phyloP scores from a whole-genome alignment of 306 rosid species.

The Malus sieversii region DNA sequence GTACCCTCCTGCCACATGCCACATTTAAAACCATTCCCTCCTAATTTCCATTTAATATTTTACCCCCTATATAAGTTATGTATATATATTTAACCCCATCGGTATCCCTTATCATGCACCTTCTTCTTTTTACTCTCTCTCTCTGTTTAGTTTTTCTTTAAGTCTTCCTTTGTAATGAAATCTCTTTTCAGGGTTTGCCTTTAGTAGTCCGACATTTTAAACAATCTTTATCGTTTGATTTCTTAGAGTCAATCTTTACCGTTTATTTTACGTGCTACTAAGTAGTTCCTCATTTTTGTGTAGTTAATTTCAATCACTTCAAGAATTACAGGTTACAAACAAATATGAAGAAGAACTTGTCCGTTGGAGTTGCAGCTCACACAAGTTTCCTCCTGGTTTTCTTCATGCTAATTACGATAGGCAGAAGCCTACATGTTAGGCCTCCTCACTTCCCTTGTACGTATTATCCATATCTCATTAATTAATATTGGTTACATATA shows the following conservation, averaged over 20 bases:
- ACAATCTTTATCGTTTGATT: too few species aligned
- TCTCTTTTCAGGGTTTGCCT: background rate
- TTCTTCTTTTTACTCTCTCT: background rate
- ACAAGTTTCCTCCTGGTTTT: constrained; percentile 30
- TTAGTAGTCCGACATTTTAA: background rate
- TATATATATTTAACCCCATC: background rate
- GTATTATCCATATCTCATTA: background rate
- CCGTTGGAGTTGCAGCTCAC: constrained; percentile 31
- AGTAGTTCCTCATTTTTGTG: constrained; percentile 1
- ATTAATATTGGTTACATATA: background rate
- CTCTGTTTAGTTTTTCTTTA: background rate
- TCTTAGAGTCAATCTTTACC: too few species aligned
- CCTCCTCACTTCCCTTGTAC: constrained; percentile 33
- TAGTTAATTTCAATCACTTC: background rate
- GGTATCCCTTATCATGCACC: constrained; percentile 8
- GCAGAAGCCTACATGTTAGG: constrained; percentile 32
- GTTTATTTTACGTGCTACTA: too few species aligned
- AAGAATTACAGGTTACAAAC: background rate
- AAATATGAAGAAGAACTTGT: constrained; percentile 44
- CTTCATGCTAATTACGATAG: constrained; percentile 29
- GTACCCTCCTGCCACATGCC: constrained; percentile 30
- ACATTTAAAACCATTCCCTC: constrained; percentile 41
- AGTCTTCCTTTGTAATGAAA: constrained; percentile 2
- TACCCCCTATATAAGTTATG: background rate
- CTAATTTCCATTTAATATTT: background rate